Evolutionary conservation across 495 filamentous ascomycete species (phyloP), one percentile per base, ranked within the genome.

Genomic region (Hypoxylon fuscum): DNA sequence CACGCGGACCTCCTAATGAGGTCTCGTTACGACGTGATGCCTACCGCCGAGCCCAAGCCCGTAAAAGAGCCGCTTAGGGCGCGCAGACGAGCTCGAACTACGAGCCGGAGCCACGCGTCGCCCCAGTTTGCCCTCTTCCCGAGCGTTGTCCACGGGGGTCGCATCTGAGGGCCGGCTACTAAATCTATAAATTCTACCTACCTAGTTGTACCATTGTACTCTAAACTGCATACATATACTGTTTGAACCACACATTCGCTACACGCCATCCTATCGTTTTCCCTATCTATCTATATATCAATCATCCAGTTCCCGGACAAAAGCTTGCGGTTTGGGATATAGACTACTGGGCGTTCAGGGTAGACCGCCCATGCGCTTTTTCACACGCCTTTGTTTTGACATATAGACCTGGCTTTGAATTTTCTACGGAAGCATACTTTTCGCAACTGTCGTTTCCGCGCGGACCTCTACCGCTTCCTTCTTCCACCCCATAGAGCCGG

Each of bases 121-220:
- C 69, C 69, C n/a, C 66, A 68, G 37, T 68, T 72, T 17, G 63
- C 66, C 3, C 63, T 72, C n/a, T 69, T 69, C 57, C 69, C 69
- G 5, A 50, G 32, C 9, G 41, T 61, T n/a, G 20, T 31, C 7
- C 37, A 18, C 15, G 63, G 56, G 1, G 35, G 35, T 20, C 63
- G 63, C 14, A 47, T 61, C 27, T 66, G 14, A 66, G 29, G 1
- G 29, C n/a, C n/a, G n/a, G n/a, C n/a, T n/a, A n/a, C n/a, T n/a
- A n/a, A n/a, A n/a, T n/a, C n/a, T n/a, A n/a, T 37, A 14, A 15
- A 38, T 2, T 40, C 18, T 1, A 17, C 15, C 37, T 10, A 40
- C 37, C n/a, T 40, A 40, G 5, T 15, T 20, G 15, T 40, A 20
- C 17, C 15, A 14, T 14, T 14, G 9, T 11, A 11, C 7, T 10